phyloP scores from a whole-genome alignment of 1,284 basidiomycete species.

The Neolentinus lepideus region DNA sequence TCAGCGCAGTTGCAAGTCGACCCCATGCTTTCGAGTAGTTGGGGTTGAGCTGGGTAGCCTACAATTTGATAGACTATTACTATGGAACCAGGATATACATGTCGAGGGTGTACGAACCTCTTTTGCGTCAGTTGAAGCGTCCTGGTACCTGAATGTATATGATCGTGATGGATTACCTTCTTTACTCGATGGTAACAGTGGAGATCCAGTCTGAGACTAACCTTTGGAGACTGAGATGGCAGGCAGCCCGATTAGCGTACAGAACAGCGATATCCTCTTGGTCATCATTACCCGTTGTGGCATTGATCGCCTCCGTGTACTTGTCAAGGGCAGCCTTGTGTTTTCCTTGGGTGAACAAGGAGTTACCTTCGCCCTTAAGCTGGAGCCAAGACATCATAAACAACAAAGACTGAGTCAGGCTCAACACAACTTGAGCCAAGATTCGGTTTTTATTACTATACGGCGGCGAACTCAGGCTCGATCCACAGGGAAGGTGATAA shows the following conservation, averaged over 20 bases:
- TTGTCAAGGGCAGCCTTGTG: not conserved
- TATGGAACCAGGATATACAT: too few species aligned
- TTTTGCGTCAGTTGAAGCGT: not conserved
- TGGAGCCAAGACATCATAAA: not conserved
- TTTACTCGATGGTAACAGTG: too few species aligned
- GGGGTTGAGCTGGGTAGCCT: conserved; percentile 8
- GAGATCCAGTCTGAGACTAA: not conserved
- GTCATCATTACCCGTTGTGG: not conserved
- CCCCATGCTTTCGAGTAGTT: conserved; percentile 7
- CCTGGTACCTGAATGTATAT: not conserved
- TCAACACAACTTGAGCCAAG: not conserved
- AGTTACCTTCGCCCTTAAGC: not conserved
- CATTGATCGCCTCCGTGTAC: not conserved
- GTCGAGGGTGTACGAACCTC: not conserved
- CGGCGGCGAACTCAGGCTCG: too few species aligned
- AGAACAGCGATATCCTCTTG: not conserved
- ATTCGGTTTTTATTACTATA: not conserved
- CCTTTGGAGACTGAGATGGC: not conserved
- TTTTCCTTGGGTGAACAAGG: not conserved
- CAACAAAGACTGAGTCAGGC: not conserved
- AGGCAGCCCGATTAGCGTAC: not conserved
- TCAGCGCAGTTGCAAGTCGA: conserved; percentile 3
- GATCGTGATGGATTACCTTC: too few species aligned
- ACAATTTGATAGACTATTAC: too few species aligned
- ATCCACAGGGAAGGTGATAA: too few species aligned